Conservation (phyloP, 78 protist species). For the Dictyostelium citrinum region DNA sequence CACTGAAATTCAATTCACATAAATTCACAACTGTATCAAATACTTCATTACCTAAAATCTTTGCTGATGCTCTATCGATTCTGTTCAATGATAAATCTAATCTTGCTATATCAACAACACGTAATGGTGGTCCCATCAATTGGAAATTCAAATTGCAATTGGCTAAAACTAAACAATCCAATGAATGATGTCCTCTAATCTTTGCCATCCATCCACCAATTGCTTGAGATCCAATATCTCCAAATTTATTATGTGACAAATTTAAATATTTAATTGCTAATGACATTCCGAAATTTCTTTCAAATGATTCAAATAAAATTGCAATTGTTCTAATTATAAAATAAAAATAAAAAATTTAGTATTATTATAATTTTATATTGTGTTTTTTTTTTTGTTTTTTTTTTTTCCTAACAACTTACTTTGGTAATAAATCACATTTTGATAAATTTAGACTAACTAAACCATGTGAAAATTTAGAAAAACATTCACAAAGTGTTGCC, state of each 20-base stretch:
- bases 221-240: slow-evolving; percentile 60
- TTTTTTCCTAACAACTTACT: not conserved
- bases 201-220: slow-evolving; percentile 67
- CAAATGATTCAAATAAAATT: slow-evolving; percentile 73
- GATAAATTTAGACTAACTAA: slow-evolving; percentile 66
- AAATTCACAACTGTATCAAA: slow-evolving; percentile 29
- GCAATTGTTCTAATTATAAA: not conserved
- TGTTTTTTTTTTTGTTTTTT: no score
- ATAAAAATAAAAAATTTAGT: not conserved
- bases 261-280: slow-evolving; percentile 43
- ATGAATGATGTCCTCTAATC: slow-evolving; percentile 49
- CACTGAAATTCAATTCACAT: slow-evolving; percentile 27
- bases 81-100: slow-evolving; percentile 48
- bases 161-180: slow-evolving; percentile 25
- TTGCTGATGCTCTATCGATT: slow-evolving; percentile 44
- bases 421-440: slow-evolving; percentile 75
- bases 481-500: slow-evolving; percentile 69
- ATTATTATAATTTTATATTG: not conserved
- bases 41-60: slow-evolving; percentile 39
- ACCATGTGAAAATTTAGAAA: slow-evolving; percentile 66
- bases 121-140: slow-evolving; percentile 75
- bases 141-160: slow-evolving; percentile 51
- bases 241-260: slow-evolving; percentile 57
- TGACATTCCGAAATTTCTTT: slow-evolving; percentile 73
- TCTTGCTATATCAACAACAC: slow-evolving; percentile 48